phyloP scores from a whole-genome alignment of 331 rosid genomes.

The Quercus tomentella region DNA sequence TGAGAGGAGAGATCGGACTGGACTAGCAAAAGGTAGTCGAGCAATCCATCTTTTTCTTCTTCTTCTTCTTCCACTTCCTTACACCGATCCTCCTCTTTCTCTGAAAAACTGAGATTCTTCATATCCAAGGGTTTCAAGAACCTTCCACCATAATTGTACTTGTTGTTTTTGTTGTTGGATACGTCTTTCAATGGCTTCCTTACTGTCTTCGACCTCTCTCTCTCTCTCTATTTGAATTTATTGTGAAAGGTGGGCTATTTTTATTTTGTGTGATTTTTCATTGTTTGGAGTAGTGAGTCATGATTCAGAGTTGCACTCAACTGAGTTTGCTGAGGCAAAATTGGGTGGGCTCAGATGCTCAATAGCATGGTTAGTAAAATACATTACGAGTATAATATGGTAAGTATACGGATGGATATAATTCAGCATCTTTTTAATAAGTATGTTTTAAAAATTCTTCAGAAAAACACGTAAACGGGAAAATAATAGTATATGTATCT shows the following conservation, averaged over 20 bases:
- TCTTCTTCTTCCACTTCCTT: neutral
- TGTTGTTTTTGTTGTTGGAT: slow-evolving; percentile 14
- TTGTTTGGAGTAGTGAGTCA: neutral
- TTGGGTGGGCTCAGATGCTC: no score
- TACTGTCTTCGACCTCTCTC: neutral
- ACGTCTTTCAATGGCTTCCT: slow-evolving; percentile 34
- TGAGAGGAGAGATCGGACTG: slow-evolving; percentile 56
- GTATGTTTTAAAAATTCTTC: no score
- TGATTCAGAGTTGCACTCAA: neutral
- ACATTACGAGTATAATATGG: no score
- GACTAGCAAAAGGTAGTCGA: slow-evolving; percentile 51
- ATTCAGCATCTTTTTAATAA: no score
- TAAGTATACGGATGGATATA: no score
- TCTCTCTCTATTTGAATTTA: slow-evolving; percentile 28
- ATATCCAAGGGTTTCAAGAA: slow-evolving; percentile 10
- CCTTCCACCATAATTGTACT: slow-evolving; percentile 4
- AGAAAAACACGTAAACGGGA: no score
- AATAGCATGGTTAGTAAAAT: no score
- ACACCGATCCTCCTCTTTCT: neutral
- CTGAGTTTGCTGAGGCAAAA: neutral
- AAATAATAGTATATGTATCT: no score
- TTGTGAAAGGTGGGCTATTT: neutral
- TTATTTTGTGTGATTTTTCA: neutral
- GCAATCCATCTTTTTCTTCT: slow-evolving; percentile 22
- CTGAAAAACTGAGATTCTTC: slow-evolving; percentile 6